These are phyloP conservation scores for Aechmea fasciata DNA, from an alignment of 176 grass and related monocot genomes.

Conservation along the genomic window DNA sequence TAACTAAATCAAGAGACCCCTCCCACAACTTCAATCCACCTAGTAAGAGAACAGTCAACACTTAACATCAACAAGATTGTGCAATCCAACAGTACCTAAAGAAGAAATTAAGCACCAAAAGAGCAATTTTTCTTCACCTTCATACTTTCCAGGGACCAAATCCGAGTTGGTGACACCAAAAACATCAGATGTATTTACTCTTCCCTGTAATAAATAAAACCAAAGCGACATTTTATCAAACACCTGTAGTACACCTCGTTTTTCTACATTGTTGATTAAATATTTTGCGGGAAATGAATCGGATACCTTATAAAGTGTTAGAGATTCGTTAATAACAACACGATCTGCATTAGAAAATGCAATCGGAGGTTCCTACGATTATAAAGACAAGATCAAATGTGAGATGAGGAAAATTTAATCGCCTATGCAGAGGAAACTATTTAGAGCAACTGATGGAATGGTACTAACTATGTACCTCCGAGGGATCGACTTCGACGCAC, in stretches of 20 bases:
- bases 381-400: neutral
- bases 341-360: conserved; percentile 27
- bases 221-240: conserved; percentile 3
- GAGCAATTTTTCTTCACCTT: conserved; percentile 37
- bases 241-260: neutral
- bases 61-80: conserved; percentile 6
- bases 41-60: conserved; percentile 17
- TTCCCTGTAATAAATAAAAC: conserved; percentile 39
- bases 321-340: conserved; percentile 35
- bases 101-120: conserved; percentile 12
- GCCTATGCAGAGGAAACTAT: neutral
- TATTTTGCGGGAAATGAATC: conserved; percentile 7
- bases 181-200: conserved; percentile 69
- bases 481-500: conserved; percentile 44
- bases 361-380: conserved; percentile 33
- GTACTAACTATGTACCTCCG: conserved; percentile 28
- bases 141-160: conserved; percentile 92
- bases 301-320: conserved; percentile 75
- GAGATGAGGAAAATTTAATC: neutral
- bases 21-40: conserved; percentile 96
- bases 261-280: neutral
- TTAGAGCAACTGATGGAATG: neutral
- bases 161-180: conserved; percentile 80
- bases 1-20: conserved; percentile 80
- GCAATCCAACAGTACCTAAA: neutral